Base-by-base conservation (phyloP, 495 filamentous ascomycete species). In the Ramalina intermedia region DNA sequence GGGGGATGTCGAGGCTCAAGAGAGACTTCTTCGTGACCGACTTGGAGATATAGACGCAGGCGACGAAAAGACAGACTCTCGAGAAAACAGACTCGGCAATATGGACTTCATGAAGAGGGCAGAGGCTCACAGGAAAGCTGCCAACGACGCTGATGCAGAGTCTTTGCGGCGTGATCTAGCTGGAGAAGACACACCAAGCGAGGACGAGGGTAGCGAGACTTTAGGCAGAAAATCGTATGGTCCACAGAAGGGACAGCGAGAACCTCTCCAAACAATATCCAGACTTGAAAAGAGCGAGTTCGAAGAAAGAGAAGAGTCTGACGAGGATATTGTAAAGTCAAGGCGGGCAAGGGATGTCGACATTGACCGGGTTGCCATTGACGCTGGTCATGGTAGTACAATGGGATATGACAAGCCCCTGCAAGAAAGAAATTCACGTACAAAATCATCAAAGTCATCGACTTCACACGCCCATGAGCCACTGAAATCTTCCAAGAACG, bases 101-200 rank as follows among this genome's bases (percentile, higher is more conserved):
- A 83, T 94, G 84, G 82, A 83, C 56, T 98, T 96, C 59, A 98
- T 98, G 91, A 77, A 80, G 54, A 85, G 80, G 38, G 88, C 87
- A 12, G 87, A 96, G 53, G 84, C 80, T 11, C 69, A 76, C 37
- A 75, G 75, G 53, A 88, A 80, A 59, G 78, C 78, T 46, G 70
- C 79, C 51, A 96, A 96, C 48, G 85, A 94, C 57, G 81, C 83
- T 37, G 76, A 84, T 37, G 66, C 91, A n/a, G 78, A 82, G 49
- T 67, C 75, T 45, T 73, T 96, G 23, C 76, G 83, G 37, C 76
- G 78, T 51, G 84, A 94, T 33, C 67, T 95, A 1, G 78, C 65
- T 41, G 70, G 71, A 2, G 72, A 75, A 36, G 76, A 74, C 6
- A 68, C 68, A 8, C 64, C 75, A 39, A 72, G 71, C 14, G 75